phyloP scores from a whole-genome alignment of 768 basidiomycete genomes.

The Dioszegia hungarica region DNA sequence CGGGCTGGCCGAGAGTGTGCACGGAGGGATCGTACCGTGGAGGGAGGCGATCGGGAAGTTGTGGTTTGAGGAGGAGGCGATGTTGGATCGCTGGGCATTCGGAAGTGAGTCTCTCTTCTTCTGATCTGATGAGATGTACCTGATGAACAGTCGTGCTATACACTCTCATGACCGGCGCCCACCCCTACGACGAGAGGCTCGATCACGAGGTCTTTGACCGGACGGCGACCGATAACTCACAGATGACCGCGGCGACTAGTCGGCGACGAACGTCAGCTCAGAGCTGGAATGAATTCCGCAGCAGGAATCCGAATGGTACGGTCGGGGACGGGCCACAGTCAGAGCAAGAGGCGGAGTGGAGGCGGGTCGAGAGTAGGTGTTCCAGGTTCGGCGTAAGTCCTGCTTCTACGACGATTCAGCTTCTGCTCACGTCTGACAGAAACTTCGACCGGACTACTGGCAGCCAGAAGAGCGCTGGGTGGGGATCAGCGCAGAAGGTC shows the following conservation, averaged over 20 bases:
- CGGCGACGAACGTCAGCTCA: not conserved
- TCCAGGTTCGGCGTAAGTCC: not conserved
- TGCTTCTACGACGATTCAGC: not conserved
- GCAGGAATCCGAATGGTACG: not conserved
- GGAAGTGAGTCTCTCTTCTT: constrained; percentile 19
- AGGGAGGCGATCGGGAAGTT: constrained; percentile 5
- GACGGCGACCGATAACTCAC: too few relatives aligned
- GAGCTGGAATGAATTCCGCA: not conserved
- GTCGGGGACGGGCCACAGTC: not conserved
- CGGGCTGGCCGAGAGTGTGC: not conserved
- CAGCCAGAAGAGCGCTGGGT: not conserved
- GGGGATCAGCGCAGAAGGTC: not conserved
- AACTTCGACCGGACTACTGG: not conserved
- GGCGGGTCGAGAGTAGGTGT: not conserved
- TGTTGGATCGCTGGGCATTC: constrained; percentile 25
- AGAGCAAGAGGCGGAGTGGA: constrained; percentile 5
- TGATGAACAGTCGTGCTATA: constrained; percentile 4
- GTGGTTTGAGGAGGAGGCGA: constrained; percentile 16
- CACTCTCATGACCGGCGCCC: not conserved
- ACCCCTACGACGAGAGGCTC: constrained; percentile 4
- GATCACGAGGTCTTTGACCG: not conserved
- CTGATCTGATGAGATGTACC: not conserved
- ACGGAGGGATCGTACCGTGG: not conserved
- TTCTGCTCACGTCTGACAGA: not conserved
- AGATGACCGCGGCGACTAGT: not conserved